Percentiles rank a stretch among this genome's conserved stretches.
Evolutionary conservation across 2,329 filamentous ascomycete genomes (phyloP).

Genomic region (Colletotrichum viniferum): DNA sequence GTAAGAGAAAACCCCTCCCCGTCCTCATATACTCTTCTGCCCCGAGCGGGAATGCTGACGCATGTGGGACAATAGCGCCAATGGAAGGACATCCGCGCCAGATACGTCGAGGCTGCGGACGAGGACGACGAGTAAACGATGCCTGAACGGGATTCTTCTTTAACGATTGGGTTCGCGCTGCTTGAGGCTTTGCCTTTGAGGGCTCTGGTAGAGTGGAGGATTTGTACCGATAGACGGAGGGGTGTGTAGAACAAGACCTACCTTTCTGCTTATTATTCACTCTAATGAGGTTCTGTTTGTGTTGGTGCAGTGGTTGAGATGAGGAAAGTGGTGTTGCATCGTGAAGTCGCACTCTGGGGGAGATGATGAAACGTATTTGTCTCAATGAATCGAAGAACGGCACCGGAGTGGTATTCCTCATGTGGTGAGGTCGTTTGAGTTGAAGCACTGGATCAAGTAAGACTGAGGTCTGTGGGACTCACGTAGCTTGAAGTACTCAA

Average conservation of each 20-base stretch:
- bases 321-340: not conserved
- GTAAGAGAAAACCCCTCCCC: conserved; percentile 62
- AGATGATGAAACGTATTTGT: not conserved
- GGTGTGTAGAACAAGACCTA: conserved; percentile 23
- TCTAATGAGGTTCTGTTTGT: not conserved
- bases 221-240: conserved; percentile 23
- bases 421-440: not conserved
- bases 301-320: not conserved
- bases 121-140: conserved; percentile 59
- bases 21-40: no score
- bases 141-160: conserved; percentile 22
- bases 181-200: not conserved
- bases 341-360: not conserved
- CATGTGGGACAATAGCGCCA: conserved; percentile 70
- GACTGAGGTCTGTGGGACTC: not conserved
- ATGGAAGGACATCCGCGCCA: conserved; percentile 99
- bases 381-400: not conserved
- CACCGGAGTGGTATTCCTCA: not conserved
- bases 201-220: not conserved
- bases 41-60: no score
- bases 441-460: not conserved
- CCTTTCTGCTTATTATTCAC: conserved; percentile 20
- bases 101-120: conserved; percentile 76
- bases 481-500: not conserved
- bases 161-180: not conserved